A percentile compares a stretch with the other conserved stretches of the same genome.
Evolutionary conservation across 108 stramenopile genomes (phyloP).

Genomic region (Nitzschia putrida): DNA sequence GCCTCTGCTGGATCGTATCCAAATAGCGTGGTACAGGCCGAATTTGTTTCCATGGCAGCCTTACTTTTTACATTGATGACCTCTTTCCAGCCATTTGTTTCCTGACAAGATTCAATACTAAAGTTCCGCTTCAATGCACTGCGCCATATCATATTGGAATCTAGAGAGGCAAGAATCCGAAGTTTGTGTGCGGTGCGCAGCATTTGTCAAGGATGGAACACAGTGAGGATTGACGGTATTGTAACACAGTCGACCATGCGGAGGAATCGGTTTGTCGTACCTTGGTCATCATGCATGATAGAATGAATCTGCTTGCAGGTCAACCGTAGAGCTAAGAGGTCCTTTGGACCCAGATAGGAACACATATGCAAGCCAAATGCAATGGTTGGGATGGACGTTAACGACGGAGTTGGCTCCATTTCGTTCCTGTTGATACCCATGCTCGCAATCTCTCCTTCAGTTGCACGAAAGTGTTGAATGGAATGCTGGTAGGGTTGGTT

Average conservation of each 20-base stretch:
- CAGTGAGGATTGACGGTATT: background rate
- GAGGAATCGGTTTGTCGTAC: background rate
- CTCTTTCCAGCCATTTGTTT: conserved; percentile 12
- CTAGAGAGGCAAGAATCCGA: conserved; percentile 7
- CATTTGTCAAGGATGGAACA: background rate
- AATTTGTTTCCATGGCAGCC: background rate
- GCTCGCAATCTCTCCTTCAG: no score
- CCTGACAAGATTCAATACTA: conserved; percentile 16
- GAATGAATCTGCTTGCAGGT: background rate
- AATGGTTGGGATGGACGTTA: background rate
- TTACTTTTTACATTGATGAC: conserved; percentile 11
- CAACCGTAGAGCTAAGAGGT: conserved; percentile 6
- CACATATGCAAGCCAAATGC: conserved; percentile 12
- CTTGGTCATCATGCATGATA: conserved; percentile 11
- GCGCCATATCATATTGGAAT: conserved; percentile 19
- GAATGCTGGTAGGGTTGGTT: no score
- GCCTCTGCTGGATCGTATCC: conserved; percentile 11
- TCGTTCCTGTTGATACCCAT: no score
- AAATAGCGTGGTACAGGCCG: conserved; percentile 1
- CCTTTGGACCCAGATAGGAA: conserved; percentile 7
- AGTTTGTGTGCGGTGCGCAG: background rate
- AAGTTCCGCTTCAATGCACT: conserved; percentile 18
- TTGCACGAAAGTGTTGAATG: no score
- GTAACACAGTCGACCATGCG: no score
- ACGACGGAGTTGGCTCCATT: background rate